These are phyloP conservation scores for Fusarium temperatum DNA, from an alignment of 2,329 filamentous ascomycete genomes.

Conservation along the genomic window DNA sequence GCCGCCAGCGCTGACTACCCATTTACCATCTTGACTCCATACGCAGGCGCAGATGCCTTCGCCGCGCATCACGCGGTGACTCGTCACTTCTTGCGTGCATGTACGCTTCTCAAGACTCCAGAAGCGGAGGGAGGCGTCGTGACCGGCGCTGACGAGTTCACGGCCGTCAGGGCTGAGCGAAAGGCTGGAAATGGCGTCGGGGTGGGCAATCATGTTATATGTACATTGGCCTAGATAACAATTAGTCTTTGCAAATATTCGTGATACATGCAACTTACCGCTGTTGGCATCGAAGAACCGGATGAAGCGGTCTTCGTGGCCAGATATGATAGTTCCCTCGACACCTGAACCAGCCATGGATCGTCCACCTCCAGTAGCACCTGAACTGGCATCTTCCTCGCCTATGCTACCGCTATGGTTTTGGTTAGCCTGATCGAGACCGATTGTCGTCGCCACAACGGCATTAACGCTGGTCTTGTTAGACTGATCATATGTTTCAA, in stretches of 20 bases:
- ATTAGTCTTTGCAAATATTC: slow-evolving; percentile 10
- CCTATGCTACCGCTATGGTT: slow-evolving; percentile 65
- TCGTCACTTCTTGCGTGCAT: slow-evolving; percentile 95
- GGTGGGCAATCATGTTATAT: slow-evolving; percentile 98
- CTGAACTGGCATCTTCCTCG: slow-evolving; percentile 78
- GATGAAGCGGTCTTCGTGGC: slow-evolving; percentile 95
- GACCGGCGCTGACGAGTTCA: slow-evolving; percentile 94
- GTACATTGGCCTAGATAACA: slow-evolving; percentile 85
- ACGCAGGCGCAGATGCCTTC: slow-evolving; percentile 94
- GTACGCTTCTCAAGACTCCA: slow-evolving; percentile 96
- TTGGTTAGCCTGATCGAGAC: slow-evolving; percentile 74
- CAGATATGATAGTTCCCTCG: slow-evolving; percentile 93
- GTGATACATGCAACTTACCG: slow-evolving; percentile 72
- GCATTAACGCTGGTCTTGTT: slow-evolving; percentile 83
- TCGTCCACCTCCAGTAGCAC: slow-evolving; percentile 78
- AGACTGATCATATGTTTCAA: slow-evolving; percentile 92
- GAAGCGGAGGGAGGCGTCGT: slow-evolving; percentile 94
- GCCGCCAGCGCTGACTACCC: slow-evolving; percentile 93
- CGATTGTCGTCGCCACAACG: slow-evolving; percentile 85
- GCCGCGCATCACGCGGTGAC: slow-evolving; percentile 91
- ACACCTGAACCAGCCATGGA: slow-evolving; percentile 77
- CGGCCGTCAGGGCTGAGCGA: slow-evolving; percentile 92
- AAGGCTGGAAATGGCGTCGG: slow-evolving; percentile 89
- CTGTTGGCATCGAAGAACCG: slow-evolving; percentile 98
- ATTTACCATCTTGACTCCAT: slow-evolving; percentile 94